Evolutionary conservation across 2,329 filamentous ascomycete species (phyloP).

Genomic region (Hirsutella thompsonii): DNA sequence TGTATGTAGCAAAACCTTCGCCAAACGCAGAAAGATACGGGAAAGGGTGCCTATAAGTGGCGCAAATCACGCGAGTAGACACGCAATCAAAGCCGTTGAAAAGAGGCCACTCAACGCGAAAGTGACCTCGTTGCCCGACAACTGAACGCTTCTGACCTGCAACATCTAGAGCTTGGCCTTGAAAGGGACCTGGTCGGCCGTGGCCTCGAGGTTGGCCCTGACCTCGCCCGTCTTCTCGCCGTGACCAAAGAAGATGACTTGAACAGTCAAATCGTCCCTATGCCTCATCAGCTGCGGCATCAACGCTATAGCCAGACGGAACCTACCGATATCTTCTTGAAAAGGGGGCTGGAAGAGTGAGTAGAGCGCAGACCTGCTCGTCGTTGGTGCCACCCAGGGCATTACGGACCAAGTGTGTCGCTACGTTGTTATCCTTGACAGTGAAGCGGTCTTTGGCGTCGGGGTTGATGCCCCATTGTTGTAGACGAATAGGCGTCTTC

Average conservation of each 20-base stretch:
- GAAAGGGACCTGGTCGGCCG: conserved; percentile 33
- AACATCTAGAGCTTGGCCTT: conserved; percentile 25
- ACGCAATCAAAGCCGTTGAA: not conserved
- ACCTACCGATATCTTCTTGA: conserved; percentile 74
- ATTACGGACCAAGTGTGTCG: conserved; percentile 90
- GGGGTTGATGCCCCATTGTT: conserved; percentile 77
- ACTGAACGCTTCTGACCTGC: not conserved
- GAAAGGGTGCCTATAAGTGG: not conserved
- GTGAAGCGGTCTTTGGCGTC: conserved; percentile 72
- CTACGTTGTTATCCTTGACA: conserved; percentile 89
- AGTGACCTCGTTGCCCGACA: not conserved
- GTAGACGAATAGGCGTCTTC: conserved; percentile 73
- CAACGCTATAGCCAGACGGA: too few species aligned
- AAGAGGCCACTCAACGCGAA: not conserved
- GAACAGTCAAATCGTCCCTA: conserved; percentile 89
- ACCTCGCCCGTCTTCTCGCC: conserved; percentile 65
- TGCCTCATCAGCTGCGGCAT: not conserved
- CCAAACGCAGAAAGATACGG: too few species aligned
- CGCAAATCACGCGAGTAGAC: not conserved
- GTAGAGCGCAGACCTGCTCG: conserved; percentile 83
- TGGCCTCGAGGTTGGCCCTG: conserved; percentile 76
- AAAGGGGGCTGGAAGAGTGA: conserved; percentile 85
- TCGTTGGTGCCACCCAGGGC: conserved; percentile 85
- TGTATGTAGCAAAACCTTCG: too few species aligned
- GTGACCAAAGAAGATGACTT: conserved; percentile 97